Percentiles rank a stretch among this genome's conserved stretches.
phyloP scores from a whole-genome alignment of 805 yeast species.

The Pachysolen tannophilus region DNA sequence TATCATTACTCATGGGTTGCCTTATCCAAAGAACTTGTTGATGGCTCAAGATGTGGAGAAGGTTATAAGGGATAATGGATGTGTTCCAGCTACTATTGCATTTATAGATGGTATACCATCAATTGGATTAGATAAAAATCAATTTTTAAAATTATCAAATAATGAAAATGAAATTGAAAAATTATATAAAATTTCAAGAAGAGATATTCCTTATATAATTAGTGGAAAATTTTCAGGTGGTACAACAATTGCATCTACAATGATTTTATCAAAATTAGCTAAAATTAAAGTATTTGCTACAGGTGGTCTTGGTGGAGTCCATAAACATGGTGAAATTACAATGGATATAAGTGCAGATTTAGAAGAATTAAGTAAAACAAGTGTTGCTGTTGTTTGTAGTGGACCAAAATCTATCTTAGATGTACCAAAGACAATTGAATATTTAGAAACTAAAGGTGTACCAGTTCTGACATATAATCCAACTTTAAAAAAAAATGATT shows the following conservation, averaged over 20 bases:
- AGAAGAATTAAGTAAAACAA: constrained; percentile 75
- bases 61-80: constrained; percentile 52
- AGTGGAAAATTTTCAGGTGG: constrained; percentile 66
- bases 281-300: constrained; percentile 86
- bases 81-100: constrained; percentile 80
- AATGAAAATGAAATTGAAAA: constrained; percentile 8
- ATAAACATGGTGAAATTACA: constrained; percentile 63
- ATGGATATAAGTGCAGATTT: constrained; percentile 85
- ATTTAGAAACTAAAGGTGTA: constrained; percentile 85
- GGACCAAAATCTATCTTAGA: constrained; percentile 88
- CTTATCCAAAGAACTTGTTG: constrained; percentile 64
- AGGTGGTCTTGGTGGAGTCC: constrained; percentile 92
- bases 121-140: constrained; percentile 50
- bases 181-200: constrained; percentile 62
- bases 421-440: constrained; percentile 74
- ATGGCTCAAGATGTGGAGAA: constrained; percentile 69
- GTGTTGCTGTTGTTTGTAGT: constrained; percentile 85
- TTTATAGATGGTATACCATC: constrained; percentile 63
- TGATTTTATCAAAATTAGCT: constrained; percentile 68
- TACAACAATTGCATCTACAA: constrained; percentile 84
- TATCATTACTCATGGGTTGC: constrained; percentile 84
- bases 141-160: constrained; percentile 43
- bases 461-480: constrained; percentile 55
- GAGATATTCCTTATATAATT: constrained; percentile 73
- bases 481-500: constrained; percentile 29